Evolutionary conservation across 805 yeast genomes (phyloP), one percentile per base, ranked within the genome.

Genomic region (Metschnikowia shivogae): DNA sequence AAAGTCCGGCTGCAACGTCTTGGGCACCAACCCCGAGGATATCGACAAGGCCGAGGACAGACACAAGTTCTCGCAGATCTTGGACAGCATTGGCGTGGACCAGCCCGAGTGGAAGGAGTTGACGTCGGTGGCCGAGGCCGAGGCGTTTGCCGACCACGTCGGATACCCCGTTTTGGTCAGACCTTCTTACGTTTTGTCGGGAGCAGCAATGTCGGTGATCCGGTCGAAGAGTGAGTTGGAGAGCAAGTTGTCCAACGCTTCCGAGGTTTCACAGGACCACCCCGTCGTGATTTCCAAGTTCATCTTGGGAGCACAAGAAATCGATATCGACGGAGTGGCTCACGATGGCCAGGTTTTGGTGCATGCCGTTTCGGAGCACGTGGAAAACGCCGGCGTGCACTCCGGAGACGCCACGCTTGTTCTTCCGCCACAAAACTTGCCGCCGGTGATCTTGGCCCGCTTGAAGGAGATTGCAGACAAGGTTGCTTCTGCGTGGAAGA

Each of bases 51-150:
- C 99, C 50, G 99, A 92, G 75, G 96, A 93, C 70, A 89, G 99
- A 74, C 97, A 92, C 74, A 93, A 92, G 74, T 92, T 92, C 73
- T 90, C 97, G 17, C 84, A 89, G 43, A 92, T 92, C 60, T 77
- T 93, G 62, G 98, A 92, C 68, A 82, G 93, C 37, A 89, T 93
- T 62, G 84, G 84, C 31, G 86, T 92, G 58, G 98, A 89, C 68
- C 99, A 92, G 76, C 99, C 99, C 35, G 86, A 86, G 53, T 92
- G 99, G 99, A 88, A 89, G 68, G 98, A 93, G 73, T 79, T 92
- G 58, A 82, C 95, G 30, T 85, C 96, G 34, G 69, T 90, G 38
- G 83, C 72, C 34, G 96, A 85, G 50, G 99, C 99, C 48, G 85
- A 84, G 63, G 68, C 63, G 14, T 92, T 92, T 67, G 97, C 98